A percentile compares a stretch with the other conserved stretches of the same genome.
Evolutionary conservation across 2,329 filamentous ascomycete species (phyloP).

Genomic region (Cladosporium sp.): DNA sequence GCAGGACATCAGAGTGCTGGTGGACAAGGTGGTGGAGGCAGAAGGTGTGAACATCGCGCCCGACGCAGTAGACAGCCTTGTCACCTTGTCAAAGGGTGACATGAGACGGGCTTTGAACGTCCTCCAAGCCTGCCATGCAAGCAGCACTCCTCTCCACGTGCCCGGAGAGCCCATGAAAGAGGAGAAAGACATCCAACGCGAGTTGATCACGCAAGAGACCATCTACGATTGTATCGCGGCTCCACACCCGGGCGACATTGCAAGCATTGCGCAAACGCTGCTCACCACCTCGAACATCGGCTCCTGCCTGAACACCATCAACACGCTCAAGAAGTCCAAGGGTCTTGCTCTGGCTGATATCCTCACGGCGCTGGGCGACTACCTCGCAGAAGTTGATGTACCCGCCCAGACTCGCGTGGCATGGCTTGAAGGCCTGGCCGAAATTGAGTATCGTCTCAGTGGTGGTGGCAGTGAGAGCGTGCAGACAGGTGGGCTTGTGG

Average conservation of each 20-base stretch:
- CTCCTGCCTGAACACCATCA: slow-evolving; percentile 82
- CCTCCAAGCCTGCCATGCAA: slow-evolving; percentile 92
- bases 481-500: slow-evolving; percentile 90
- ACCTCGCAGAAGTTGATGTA: slow-evolving; percentile 78
- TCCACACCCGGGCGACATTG: slow-evolving; percentile 84
- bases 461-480: slow-evolving; percentile 82
- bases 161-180: slow-evolving; percentile 44
- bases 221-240: slow-evolving; percentile 98
- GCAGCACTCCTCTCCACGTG: slow-evolving; percentile 60
- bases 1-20: slow-evolving; percentile 74
- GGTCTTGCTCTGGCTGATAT: slow-evolving; percentile 93
- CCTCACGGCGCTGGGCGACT: slow-evolving; percentile 77
- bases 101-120: slow-evolving; percentile 96
- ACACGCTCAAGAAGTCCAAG: slow-evolving; percentile 77
- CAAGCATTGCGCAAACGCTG: slow-evolving; percentile 77
- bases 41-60: slow-evolving; percentile 79
- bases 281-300: slow-evolving; percentile 83
- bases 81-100: slow-evolving; percentile 86
- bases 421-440: slow-evolving; percentile 87
- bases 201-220: slow-evolving; percentile 82
- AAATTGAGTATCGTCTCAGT: slow-evolving; percentile 87
- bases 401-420: slow-evolving; percentile 80
- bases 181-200: slow-evolving; percentile 63
- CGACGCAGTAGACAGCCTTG: slow-evolving; percentile 77
- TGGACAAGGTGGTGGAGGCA: slow-evolving; percentile 85